Percentiles rank a stretch among this genome's conserved stretches.
phyloP scores from a whole-genome alignment of 495 filamentous ascomycete genomes.

The Bathelium albidoporum region DNA sequence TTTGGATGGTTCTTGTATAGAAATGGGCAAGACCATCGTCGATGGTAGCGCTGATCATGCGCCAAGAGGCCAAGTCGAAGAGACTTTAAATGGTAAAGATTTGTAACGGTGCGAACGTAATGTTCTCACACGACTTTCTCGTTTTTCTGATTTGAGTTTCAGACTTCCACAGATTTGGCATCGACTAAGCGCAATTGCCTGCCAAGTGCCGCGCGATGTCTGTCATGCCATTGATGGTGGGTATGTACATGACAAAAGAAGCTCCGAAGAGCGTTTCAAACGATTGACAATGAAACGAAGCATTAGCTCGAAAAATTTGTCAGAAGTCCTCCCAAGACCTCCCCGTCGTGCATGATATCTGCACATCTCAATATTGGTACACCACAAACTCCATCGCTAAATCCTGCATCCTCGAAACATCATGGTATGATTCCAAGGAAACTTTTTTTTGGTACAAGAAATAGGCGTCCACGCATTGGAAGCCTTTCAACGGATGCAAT shows the following conservation, averaged over 20 bases:
- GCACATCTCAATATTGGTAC: background rate
- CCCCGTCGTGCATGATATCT: too few relatives aligned
- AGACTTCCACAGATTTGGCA: too few relatives aligned
- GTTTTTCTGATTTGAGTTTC: too few relatives aligned
- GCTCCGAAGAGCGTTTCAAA: background rate
- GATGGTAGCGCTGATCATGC: too few relatives aligned
- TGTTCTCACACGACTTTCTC: too few relatives aligned
- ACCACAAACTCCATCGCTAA: constrained; percentile 1
- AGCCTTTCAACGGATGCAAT: background rate
- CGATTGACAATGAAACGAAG: background rate
- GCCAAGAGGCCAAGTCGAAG: too few relatives aligned
- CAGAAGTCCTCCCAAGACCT: background rate
- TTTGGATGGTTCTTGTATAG: too few relatives aligned
- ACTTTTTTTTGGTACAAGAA: background rate
- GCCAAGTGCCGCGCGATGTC: background rate
- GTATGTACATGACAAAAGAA: background rate
- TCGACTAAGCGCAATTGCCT: background rate
- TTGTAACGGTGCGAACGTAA: too few relatives aligned
- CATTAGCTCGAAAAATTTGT: background rate
- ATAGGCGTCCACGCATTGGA: background rate
- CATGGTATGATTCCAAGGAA: background rate
- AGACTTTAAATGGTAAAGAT: too few relatives aligned
- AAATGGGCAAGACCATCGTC: too few relatives aligned
- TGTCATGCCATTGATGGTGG: background rate
- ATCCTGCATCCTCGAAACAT: background rate